Conservation (phyloP, 148 eudicot genomes). For the Diospyros lotus region DNA sequence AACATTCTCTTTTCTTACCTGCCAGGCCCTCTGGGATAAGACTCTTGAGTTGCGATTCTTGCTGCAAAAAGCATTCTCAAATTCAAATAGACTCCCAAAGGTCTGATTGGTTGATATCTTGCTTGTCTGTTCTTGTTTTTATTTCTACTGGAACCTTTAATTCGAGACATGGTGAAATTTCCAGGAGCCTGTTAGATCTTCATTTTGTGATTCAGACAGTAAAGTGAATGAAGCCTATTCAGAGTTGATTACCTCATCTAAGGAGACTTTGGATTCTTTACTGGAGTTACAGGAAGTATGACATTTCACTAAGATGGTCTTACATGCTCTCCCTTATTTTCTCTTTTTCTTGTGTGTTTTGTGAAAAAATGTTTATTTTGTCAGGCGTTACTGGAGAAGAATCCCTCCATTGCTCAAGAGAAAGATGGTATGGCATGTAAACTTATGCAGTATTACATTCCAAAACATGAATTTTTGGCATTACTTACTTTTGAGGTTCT, state of each 20-base stretch:
- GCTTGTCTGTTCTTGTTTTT: background rate
- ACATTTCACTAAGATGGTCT: background rate
- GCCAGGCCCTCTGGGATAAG: slow-evolving; percentile 92
- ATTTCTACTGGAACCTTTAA: background rate
- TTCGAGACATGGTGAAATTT: slow-evolving; percentile 18
- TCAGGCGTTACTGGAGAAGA: slow-evolving; percentile 77
- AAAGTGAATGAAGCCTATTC: slow-evolving; percentile 60
- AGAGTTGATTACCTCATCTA: slow-evolving; percentile 59
- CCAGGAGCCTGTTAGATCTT: slow-evolving; percentile 80
- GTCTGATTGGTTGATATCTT: slow-evolving; percentile 27
- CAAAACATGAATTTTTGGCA: background rate
- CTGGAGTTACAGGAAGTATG: slow-evolving; percentile 72
- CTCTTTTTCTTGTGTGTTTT: background rate
- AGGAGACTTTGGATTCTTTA: slow-evolving; percentile 65
- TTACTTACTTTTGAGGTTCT: background rate
- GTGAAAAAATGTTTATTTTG: slow-evolving; percentile 9
- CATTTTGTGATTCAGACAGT: slow-evolving; percentile 48
- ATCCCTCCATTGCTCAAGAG: slow-evolving; percentile 61
- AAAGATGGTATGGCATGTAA: slow-evolving; percentile 48
- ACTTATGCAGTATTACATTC: background rate
- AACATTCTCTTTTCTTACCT: background rate
- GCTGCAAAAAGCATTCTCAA: slow-evolving; percentile 69
- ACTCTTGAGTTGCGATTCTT: slow-evolving; percentile 77
- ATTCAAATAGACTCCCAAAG: slow-evolving; percentile 85
- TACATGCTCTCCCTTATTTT: background rate